These are phyloP conservation scores for Nigrospora oryzae DNA, from an alignment of 2,329 filamentous ascomycete genomes.

Conservation along the genomic window DNA sequence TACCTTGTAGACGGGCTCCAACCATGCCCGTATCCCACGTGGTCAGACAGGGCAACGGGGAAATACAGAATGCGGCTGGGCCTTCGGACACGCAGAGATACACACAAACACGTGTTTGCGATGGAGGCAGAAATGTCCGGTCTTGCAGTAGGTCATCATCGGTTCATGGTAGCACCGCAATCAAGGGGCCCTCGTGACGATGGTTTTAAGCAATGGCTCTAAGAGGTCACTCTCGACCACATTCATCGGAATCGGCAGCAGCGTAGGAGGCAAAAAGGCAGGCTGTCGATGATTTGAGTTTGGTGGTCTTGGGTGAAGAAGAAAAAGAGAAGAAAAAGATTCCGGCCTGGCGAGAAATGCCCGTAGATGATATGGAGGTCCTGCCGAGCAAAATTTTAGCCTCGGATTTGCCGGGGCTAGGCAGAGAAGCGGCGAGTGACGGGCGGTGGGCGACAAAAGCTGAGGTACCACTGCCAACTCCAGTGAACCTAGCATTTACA, in stretches of 20 bases:
- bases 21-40: not conserved
- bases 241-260: slow-evolving; percentile 43
- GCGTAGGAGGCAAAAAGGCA: slow-evolving; percentile 21
- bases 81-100: not conserved
- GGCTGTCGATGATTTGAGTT: slow-evolving; percentile 34
- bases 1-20: not conserved
- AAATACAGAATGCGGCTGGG: not conserved
- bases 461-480: too few species aligned
- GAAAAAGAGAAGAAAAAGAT: slow-evolving; percentile 15
- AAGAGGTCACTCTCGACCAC: slow-evolving; percentile 47
- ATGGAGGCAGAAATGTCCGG: slow-evolving; percentile 34
- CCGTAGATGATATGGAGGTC: too few species aligned
- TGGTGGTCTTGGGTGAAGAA: slow-evolving; percentile 33
- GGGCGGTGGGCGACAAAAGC: too few species aligned
- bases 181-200: slow-evolving; percentile 57
- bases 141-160: slow-evolving; percentile 61
- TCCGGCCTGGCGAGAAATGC: too few species aligned
- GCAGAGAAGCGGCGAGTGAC: too few species aligned
- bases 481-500: too few species aligned
- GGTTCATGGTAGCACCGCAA: slow-evolving; percentile 49
- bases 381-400: too few species aligned
- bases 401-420: too few species aligned
- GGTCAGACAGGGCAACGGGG: not conserved
- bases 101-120: not conserved
- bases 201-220: slow-evolving; percentile 58